Evolutionary conservation across 108 stramenopile species (phyloP).

Genomic region (Fragilaria radians): DNA sequence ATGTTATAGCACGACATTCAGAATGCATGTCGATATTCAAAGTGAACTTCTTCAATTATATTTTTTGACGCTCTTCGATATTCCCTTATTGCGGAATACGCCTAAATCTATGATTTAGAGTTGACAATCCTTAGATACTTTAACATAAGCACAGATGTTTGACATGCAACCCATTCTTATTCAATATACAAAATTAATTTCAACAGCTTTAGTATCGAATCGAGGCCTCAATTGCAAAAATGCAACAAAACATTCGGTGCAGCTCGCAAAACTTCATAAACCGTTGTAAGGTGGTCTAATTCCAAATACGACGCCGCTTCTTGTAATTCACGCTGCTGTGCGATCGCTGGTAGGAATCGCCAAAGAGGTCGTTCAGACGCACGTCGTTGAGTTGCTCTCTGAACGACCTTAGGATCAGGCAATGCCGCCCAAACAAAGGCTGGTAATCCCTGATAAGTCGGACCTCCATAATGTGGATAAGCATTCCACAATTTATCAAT

Average conservation of each 20-base stretch:
- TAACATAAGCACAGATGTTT: too few species aligned
- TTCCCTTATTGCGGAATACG: too few species aligned
- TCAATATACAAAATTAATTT: too few species aligned
- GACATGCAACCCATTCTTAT: too few species aligned
- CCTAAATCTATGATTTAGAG: too few species aligned
- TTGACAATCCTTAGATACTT: too few species aligned
- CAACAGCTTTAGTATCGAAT: too few species aligned
- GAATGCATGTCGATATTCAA: too few species aligned
- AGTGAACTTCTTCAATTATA: too few species aligned
- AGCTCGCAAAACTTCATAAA: slow-evolving; percentile 11
- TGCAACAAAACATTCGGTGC: slow-evolving; percentile 4
- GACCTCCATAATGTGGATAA: slow-evolving; percentile 2
- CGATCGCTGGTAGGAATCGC: neutral
- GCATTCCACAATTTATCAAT: neutral
- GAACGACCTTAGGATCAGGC: neutral
- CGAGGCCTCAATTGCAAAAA: too few species aligned
- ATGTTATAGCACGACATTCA: too few species aligned
- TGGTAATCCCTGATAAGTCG: slow-evolving; percentile 1
- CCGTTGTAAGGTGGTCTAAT: neutral
- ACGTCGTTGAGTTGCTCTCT: neutral
- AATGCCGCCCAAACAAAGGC: slow-evolving; percentile 10
- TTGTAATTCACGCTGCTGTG: neutral
- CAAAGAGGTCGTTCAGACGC: slow-evolving; percentile 1
- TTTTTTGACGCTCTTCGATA: too few species aligned
- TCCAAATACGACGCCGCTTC: slow-evolving; percentile 1